Conservation (phyloP, 75 land plant genomes). For the Selaginella moellendorffii region DNA sequence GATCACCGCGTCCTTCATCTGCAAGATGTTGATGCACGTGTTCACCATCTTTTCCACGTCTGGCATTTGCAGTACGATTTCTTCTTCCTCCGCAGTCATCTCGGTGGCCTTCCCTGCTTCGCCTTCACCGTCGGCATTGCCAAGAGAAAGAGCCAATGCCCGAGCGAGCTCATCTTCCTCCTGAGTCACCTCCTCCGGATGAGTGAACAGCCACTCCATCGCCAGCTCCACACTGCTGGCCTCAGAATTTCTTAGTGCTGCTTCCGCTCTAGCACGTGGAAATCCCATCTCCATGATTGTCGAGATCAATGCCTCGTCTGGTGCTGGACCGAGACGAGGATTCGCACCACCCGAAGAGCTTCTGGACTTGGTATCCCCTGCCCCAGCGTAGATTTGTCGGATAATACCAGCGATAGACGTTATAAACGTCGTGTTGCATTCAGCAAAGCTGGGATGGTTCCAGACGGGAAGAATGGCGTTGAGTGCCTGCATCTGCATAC, state of each 20-base stretch:
- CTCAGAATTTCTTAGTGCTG: constrained; percentile 72
- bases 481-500: constrained; percentile 72
- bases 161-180: constrained; percentile 96
- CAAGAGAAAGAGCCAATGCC: constrained; percentile 86
- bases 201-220: constrained; percentile 88
- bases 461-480: constrained; percentile 79
- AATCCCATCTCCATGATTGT: constrained; percentile 97
- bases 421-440: constrained; percentile 51
- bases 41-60: constrained; percentile 74
- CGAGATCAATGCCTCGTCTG: constrained; percentile 70
- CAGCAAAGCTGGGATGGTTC: constrained; percentile 76
- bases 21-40: constrained; percentile 53
- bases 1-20: constrained; percentile 51
- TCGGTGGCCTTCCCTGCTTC: constrained; percentile 31
- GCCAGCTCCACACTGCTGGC: constrained; percentile 93
- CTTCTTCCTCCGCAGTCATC: constrained; percentile 31
- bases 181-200: constrained; percentile 68
- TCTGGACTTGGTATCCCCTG: constrained; percentile 44
- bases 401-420: constrained; percentile 54
- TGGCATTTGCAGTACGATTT: constrained; percentile 24
- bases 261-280: constrained; percentile 80
- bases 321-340: constrained; percentile 39
- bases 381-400: constrained; percentile 62
- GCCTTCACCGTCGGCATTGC: constrained; percentile 45
- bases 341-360: constrained; percentile 26